Conservation (phyloP, 257 asterid species). For the Fraxinus anomala region DNA sequence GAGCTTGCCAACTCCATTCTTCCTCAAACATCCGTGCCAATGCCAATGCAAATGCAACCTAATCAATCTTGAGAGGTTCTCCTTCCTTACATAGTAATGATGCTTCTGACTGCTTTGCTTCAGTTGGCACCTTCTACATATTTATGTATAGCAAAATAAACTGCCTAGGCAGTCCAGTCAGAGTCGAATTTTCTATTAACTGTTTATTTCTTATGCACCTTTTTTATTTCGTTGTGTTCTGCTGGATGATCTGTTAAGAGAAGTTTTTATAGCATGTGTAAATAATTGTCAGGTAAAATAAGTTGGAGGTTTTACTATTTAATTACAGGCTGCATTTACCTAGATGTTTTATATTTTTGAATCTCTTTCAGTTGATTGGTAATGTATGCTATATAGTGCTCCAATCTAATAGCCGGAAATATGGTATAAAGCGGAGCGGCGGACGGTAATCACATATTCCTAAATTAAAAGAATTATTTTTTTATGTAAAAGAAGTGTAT, state of each 20-base stretch:
- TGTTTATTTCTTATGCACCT: conserved; percentile 1
- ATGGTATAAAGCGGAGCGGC: too few species aligned
- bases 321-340: not conserved
- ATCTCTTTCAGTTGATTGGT: not conserved
- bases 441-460: too few species aligned
- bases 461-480: too few species aligned
- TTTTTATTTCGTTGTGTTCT: not conserved
- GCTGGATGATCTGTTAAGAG: too few species aligned
- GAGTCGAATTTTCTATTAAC: conserved; percentile 26
- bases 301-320: conserved; percentile 16
- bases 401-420: too few species aligned
- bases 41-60: not conserved
- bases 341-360: not conserved
- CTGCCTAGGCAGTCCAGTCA: conserved; percentile 28
- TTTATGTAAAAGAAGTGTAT: too few species aligned
- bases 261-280: not conserved
- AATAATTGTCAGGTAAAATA: conserved; percentile 20
- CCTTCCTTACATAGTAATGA: conserved; percentile 16
- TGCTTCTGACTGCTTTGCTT: conserved; percentile 23
- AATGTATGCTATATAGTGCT: too few species aligned
- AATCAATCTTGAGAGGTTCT: conserved; percentile 32
- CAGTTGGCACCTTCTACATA: conserved; percentile 8
- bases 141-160: conserved; percentile 33
- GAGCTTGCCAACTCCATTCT: conserved; percentile 66
- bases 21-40: conserved; percentile 33